Conservation (phyloP, 108 stramenopile genomes). For the Skeletonema potamos region DNA sequence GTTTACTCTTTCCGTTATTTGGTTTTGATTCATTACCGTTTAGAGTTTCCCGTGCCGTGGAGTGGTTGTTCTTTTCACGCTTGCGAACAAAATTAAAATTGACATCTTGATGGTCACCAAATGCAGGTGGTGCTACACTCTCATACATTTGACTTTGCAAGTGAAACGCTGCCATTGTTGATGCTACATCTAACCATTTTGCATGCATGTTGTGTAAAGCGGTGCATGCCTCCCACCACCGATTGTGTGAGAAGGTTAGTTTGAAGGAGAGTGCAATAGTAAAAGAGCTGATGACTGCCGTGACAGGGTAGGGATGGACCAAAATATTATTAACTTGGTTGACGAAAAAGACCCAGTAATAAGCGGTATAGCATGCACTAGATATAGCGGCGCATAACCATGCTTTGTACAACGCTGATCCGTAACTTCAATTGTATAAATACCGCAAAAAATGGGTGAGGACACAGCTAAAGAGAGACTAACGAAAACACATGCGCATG, state of each 20-base stretch:
- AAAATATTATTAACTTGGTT: not conserved
- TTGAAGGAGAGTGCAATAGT: slow-evolving; percentile 68
- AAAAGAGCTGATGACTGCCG: slow-evolving; percentile 61
- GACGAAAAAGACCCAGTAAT: not conserved
- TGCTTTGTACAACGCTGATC: slow-evolving; percentile 19
- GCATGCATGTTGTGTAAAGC: slow-evolving; percentile 70
- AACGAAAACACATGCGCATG: not conserved
- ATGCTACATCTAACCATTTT: slow-evolving; percentile 72
- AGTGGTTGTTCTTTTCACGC: slow-evolving; percentile 12
- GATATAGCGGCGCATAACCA: not conserved
- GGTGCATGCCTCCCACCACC: slow-evolving; percentile 72
- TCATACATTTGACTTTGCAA: slow-evolving; percentile 58
- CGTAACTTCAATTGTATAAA: not conserved
- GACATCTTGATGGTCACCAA: slow-evolving; percentile 61
- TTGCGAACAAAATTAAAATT: slow-evolving; percentile 16
- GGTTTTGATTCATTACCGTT: not conserved
- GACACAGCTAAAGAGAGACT: too few species aligned
- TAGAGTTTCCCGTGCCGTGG: not conserved
- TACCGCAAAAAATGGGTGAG: not conserved
- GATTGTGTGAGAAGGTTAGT: slow-evolving; percentile 48
- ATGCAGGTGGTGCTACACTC: slow-evolving; percentile 53
- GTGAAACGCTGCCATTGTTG: slow-evolving; percentile 69
- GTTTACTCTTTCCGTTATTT: not conserved
- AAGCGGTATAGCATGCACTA: not conserved
- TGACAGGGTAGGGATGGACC: slow-evolving; percentile 66